phyloP scores from a whole-genome alignment of 176 grass and related monocot species.

The Oryza rufipogon region DNA sequence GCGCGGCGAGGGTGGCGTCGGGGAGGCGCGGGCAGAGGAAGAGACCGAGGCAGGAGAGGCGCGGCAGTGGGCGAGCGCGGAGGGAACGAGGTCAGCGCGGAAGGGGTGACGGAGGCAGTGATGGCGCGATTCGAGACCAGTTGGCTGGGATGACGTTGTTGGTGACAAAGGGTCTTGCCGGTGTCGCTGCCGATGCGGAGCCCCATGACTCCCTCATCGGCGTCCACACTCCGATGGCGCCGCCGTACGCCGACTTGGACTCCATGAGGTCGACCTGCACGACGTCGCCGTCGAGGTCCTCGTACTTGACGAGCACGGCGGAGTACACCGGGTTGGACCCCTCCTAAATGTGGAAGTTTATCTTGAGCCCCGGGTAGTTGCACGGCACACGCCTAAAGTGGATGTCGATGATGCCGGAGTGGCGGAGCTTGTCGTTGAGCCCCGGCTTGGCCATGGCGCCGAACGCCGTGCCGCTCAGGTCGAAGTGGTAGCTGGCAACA shows the following conservation, averaged over 20 bases:
- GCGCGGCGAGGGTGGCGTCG: too few relatives aligned
- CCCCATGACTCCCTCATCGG: conserved; percentile 65
- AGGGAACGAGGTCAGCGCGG: too few relatives aligned
- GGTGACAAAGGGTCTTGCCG: too few relatives aligned
- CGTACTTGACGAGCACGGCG: conserved; percentile 60
- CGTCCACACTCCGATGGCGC: conserved; percentile 33
- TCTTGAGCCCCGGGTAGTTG: conserved; percentile 39
- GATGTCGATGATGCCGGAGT: conserved; percentile 63
- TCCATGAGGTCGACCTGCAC: conserved; percentile 62
- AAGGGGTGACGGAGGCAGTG: too few relatives aligned
- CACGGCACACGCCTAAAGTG: conserved; percentile 61
- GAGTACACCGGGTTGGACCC: conserved; percentile 73
- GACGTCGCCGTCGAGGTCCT: conserved; percentile 61
- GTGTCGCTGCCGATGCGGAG: conserved; percentile 55
- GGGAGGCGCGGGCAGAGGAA: too few relatives aligned
- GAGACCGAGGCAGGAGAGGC: too few relatives aligned
- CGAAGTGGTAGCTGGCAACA: conserved; percentile 55
- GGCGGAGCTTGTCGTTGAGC: conserved; percentile 51
- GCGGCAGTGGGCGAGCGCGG: too few relatives aligned
- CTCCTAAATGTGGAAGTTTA: conserved; percentile 71
- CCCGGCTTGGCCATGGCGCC: conserved; percentile 55
- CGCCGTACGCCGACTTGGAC: conserved; percentile 28
- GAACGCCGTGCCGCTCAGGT: conserved; percentile 74
- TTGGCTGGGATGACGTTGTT: too few relatives aligned
- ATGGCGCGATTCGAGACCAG: too few relatives aligned